Base-by-base conservation (phyloP, 768 basidiomycete species). In the Paxillus rubicundulus region DNA sequence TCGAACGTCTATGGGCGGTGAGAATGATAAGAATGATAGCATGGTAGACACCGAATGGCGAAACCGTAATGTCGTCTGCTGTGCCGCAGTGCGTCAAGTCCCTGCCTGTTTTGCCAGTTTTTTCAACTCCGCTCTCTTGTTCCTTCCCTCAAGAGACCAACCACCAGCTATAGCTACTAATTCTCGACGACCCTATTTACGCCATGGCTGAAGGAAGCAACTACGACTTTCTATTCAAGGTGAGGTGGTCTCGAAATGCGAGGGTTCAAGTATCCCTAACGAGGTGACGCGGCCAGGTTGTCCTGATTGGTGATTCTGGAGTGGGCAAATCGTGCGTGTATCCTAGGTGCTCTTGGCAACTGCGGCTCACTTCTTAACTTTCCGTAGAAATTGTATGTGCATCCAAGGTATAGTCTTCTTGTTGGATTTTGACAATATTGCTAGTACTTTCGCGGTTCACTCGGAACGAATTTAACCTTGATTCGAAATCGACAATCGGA, bases 211-310 rank as follows among this genome's bases (percentile, higher is more conserved):
- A 96, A 80, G 87, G 85, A 62, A 90, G 86, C 77, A 94, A 93
- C 81, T 98, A 97, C 76, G 96, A 98, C 71, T 98, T 89, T 79
- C 86, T 99, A 61, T 98, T 98, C 87, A 98, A 99, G 84, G 96
- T 95, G 47, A 30, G 75, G 68, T 16, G 17, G 21, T 36, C n/a
- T 17, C 34, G 7, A 21, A 14, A 6, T 10, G 10, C 18, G 18
- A 20, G 46, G 39, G 18, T 41, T 24, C n/a, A 12, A 24, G 36
- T 17, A 39, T 45, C 37, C n/a, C 36, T 45, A 14, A 45, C 36
- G 27, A 47, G 49, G 52, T 34, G 47, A 37, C 55, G 9, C 13
- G n/a, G 8, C 36, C 55, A 98, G 96, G 92, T 98, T 63, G 96
- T 99, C 63, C 84, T 99, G 60, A 98, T 98, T 77, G 96, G 96